Evolutionary conservation across 805 yeast species (phyloP).

Genomic region (Myxozyma sirexii): DNA sequence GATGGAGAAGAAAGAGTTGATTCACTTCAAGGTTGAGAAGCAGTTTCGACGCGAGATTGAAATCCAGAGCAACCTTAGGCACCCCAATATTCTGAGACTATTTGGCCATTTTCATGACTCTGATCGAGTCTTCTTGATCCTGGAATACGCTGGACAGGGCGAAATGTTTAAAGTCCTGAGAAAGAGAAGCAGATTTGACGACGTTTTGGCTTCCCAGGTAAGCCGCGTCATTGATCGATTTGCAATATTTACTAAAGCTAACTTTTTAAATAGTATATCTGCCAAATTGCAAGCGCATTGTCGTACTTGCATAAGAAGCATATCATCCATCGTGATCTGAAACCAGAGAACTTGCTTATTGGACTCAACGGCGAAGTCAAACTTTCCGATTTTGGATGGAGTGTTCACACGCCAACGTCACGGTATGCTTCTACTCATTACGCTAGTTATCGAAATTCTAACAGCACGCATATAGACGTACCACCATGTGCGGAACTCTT

Average conservation of each 20-base stretch:
- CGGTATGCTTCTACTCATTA: slow-evolving; percentile 24
- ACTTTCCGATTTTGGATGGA: slow-evolving; percentile 96
- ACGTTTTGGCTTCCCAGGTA: slow-evolving; percentile 65
- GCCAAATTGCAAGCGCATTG: slow-evolving; percentile 81
- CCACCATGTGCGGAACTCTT: slow-evolving; percentile 91
- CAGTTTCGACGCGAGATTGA: slow-evolving; percentile 91
- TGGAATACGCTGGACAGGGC: slow-evolving; percentile 85
- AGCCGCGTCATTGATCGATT: background rate
- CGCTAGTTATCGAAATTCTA: too few species aligned
- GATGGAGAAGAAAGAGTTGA: slow-evolving; percentile 81
- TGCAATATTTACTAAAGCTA: background rate
- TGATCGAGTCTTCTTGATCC: slow-evolving; percentile 74
- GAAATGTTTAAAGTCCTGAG: slow-evolving; percentile 79
- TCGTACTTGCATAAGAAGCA: slow-evolving; percentile 74
- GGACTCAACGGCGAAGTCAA: slow-evolving; percentile 77
- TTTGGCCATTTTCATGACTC: slow-evolving; percentile 85
- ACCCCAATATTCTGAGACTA: slow-evolving; percentile 76
- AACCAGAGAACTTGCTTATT: slow-evolving; percentile 87
- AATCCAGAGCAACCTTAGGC: slow-evolving; percentile 77
- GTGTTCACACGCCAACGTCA: slow-evolving; percentile 65
- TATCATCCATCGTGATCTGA: slow-evolving; percentile 88
- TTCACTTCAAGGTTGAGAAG: slow-evolving; percentile 72
- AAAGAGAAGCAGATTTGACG: slow-evolving; percentile 67
- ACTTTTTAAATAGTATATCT: slow-evolving; percentile 56
- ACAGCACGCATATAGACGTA: slow-evolving; percentile 53